Evolutionary conservation across 768 basidiomycete species (phyloP).

Genomic region (Terana coerulea): DNA sequence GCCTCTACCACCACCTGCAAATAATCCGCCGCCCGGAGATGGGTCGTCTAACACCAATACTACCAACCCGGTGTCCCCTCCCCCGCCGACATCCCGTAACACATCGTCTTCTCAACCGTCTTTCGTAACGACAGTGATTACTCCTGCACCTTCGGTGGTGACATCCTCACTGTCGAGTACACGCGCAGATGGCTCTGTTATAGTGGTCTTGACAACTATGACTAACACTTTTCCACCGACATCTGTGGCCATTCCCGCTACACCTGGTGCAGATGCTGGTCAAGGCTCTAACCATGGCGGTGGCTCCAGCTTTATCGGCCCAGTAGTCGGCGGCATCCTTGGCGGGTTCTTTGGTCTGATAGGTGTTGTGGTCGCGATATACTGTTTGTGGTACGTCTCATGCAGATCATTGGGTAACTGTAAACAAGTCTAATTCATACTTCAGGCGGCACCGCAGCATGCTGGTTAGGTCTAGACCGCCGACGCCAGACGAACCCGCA

Average conservation of each 20-base stretch:
- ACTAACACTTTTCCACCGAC: constrained; percentile 34
- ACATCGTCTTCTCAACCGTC: not conserved
- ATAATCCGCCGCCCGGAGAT: no score
- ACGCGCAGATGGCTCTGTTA: constrained; percentile 38
- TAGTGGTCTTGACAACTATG: constrained; percentile 32
- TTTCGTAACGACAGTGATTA: constrained; percentile 6
- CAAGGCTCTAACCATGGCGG: not conserved
- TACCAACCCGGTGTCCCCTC: no score
- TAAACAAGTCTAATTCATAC: not conserved
- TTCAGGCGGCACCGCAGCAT: not conserved
- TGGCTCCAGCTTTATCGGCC: constrained; percentile 28
- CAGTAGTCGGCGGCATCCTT: constrained; percentile 51
- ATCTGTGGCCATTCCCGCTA: constrained; percentile 23
- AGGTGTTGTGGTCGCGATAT: constrained; percentile 39
- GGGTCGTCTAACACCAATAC: no score
- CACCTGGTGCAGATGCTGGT: constrained; percentile 14
- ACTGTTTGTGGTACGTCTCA: constrained; percentile 46
- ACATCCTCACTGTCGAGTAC: constrained; percentile 33
- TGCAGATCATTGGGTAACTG: not conserved
- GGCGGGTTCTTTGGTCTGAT: constrained; percentile 53
- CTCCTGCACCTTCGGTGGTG: constrained; percentile 16
- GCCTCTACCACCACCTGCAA: no score
- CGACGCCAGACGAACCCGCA: not conserved
- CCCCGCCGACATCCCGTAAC: not conserved
- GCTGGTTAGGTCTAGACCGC: not conserved